Conservation (phyloP, 306 rosid species). For the Psophocarpus tetragonolobus region DNA sequence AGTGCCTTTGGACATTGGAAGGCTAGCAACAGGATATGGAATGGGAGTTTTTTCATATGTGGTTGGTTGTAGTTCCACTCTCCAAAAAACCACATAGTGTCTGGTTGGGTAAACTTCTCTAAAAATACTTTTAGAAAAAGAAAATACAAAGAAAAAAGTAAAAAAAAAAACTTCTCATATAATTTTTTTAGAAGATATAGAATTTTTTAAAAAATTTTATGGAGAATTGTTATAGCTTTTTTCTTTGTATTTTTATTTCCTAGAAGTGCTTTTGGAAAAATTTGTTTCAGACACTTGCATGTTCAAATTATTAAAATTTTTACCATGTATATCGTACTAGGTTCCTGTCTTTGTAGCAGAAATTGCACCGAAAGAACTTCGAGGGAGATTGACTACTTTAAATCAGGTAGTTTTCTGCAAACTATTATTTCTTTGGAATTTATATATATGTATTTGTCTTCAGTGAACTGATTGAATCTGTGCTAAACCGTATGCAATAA, state of each 20-base stretch:
- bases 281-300: not conserved
- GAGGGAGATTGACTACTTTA: conserved; percentile 79
- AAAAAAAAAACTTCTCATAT: too few relatives aligned
- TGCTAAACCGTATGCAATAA: not conserved
- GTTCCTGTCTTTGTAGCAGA: conserved; percentile 90
- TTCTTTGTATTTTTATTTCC: too few relatives aligned
- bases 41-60: conserved; percentile 94
- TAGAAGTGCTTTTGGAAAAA: too few relatives aligned
- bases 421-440: not conserved
- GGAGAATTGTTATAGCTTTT: too few relatives aligned
- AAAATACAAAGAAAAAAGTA: too few relatives aligned
- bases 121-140: too few relatives aligned
- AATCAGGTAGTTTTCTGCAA: conserved; percentile 63
- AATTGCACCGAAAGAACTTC: conserved; percentile 87
- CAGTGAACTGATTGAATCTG: not conserved
- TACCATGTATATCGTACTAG: conserved; percentile 40
- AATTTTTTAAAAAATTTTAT: too few relatives aligned
- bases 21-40: conserved; percentile 95
- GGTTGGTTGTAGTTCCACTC: conserved; percentile 47
- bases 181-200: too few relatives aligned
- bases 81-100: not conserved
- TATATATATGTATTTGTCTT: not conserved
- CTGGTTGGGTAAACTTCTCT: too few relatives aligned
- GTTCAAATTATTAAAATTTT: conserved; percentile 16
- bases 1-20: conserved; percentile 74